Base-by-base conservation (phyloP, 306 rosid species). In the Prunus dulcis region DNA sequence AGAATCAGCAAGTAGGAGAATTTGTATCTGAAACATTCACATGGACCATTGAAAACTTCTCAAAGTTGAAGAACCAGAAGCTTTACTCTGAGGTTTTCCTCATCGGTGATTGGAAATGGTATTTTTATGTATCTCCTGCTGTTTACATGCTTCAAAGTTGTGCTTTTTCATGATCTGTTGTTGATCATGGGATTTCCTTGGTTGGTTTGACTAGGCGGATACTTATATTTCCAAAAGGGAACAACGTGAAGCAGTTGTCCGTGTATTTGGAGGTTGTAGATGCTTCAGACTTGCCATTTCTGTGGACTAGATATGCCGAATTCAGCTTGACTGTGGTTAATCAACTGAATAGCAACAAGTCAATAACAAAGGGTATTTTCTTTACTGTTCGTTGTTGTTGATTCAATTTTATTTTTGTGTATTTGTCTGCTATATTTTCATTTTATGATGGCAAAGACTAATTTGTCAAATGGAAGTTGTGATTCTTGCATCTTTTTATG, bases 21-120 rank as follows among this genome's bases (percentile, higher is more conserved):
- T 20, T 63, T 63, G 13, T 30, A 14, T 30, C 74, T 1, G 5
- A 38, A 41, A 28, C 25, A 2, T 70, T 70, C 30, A 51, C 49
- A 18, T 70, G 74, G 74, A 30, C 45, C 30, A 70, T 70, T 43
- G 5, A 51, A 1, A 20, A 52, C 15, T 55, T 52, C 63, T 70
- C 74, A 0, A 51, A 11, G 7, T n/a, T 52, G 47, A 18, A 12
- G 10, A 19, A 6, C 43, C 41, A 19, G 23, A 30, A 70, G 49
- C 25, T 12, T 19, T 51, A 51, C 14, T 70, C 63, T 19, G 74
- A 70, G 18, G 49, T 30, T 52, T 52, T 30, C 60, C n/a, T 70
- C 17, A 7, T 70, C 2, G 74, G 74, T n/a, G 74, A 34, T 70
- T 70, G 41, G 15, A 70, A 70, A 70, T 70, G 74, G 74, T 70